Conservation (phyloP, 73 alveolate species). For the Paramecium bursaria region DNA sequence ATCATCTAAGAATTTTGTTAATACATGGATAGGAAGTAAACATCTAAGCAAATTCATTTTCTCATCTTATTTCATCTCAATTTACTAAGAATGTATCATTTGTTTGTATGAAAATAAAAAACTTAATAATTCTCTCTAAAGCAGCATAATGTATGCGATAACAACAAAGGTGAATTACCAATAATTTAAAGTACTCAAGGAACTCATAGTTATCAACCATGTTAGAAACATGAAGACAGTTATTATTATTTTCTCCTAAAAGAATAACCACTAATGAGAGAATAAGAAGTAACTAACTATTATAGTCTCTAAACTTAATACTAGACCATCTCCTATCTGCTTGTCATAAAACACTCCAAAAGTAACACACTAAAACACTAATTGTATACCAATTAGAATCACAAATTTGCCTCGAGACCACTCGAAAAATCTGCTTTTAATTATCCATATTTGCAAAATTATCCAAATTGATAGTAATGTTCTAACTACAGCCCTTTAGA, state of each 20-base stretch:
- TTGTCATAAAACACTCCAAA: constrained; percentile 29
- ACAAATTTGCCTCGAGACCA: constrained; percentile 46
- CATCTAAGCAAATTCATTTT: constrained; percentile 60
- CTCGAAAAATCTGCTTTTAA: constrained; percentile 22
- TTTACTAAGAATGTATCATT: constrained; percentile 23
- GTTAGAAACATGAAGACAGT: constrained; percentile 37
- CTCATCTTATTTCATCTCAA: constrained; percentile 55
- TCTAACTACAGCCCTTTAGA: constrained; percentile 28
- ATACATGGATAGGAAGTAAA: constrained; percentile 61
- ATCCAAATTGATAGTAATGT: constrained; percentile 9
- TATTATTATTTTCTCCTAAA: constrained; percentile 35
- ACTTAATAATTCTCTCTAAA: constrained; percentile 35
- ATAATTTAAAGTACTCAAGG: not conserved
- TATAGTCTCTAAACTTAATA: not conserved
- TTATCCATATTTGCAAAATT: not conserved
- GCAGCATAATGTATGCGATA: not conserved
- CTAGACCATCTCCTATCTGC: not conserved
- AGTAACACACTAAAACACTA: not conserved
- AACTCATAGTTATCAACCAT: constrained; percentile 37
- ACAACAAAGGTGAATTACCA: constrained; percentile 26
- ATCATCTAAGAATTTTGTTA: constrained; percentile 61
- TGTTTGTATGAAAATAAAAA: not conserved
- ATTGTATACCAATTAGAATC: not conserved
- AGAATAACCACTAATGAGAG: constrained; percentile 36
- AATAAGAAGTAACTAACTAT: constrained; percentile 24